phyloP scores from a whole-genome alignment of 306 rosid species.

The Trichosanthes truncata region DNA sequence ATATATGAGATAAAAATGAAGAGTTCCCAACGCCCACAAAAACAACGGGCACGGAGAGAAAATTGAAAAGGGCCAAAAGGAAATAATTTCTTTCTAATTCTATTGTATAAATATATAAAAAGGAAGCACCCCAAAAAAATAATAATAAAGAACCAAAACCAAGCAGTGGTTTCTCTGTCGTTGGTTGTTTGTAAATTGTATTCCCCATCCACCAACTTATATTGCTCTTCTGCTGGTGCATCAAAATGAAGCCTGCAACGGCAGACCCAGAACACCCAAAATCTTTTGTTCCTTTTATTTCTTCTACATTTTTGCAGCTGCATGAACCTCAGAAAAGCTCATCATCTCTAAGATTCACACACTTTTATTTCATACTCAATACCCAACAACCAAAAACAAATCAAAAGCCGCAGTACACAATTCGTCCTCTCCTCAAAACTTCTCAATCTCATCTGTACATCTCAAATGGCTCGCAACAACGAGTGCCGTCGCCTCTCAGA shows the following conservation, averaged over 20 bases:
- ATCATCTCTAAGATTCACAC: background rate
- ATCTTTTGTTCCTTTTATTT: background rate
- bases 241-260: background rate
- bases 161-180: background rate
- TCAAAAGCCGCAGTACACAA: background rate
- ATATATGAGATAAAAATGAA: constrained; percentile 17
- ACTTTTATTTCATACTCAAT: background rate
- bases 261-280: background rate
- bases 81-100: background rate
- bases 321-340: background rate
- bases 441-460: constrained; percentile 19
- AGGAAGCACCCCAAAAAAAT: background rate
- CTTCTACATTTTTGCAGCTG: background rate
- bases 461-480: constrained; percentile 37
- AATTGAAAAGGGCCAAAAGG: background rate
- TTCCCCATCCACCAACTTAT: background rate
- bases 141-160: background rate
- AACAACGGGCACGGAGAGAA: constrained; percentile 38
- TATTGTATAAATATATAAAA: background rate
- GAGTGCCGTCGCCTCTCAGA: constrained; percentile 55
- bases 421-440: background rate
- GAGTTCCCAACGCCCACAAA: constrained; percentile 53
- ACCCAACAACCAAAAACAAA: background rate
- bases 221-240: background rate
- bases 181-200: background rate